Conservation (phyloP, 495 filamentous ascomycete genomes). For the Penicillium pancosmium region DNA sequence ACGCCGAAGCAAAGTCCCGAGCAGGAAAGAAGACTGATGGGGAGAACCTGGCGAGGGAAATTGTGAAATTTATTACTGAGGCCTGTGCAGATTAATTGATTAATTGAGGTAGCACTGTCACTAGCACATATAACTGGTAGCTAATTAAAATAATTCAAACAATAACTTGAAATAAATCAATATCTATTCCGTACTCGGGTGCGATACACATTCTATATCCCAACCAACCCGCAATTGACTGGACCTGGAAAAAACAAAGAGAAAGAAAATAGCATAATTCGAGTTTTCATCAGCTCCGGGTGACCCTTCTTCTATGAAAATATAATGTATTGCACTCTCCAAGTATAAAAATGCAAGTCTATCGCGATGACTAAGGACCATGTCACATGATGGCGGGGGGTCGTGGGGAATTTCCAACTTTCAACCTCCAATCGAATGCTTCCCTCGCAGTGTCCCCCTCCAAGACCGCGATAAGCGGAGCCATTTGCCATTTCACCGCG, state of each 20-base stretch:
- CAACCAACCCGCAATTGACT: no score
- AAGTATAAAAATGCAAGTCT: no score
- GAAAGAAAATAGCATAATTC: no score
- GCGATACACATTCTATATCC: no score
- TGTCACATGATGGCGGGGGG: neutral
- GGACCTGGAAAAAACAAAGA: no score
- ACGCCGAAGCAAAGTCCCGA: slow-evolving; percentile 60
- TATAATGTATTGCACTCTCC: no score
- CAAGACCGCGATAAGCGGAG: slow-evolving; percentile 22
- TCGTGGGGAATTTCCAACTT: neutral
- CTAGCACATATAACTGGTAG: neutral
- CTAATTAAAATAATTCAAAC: neutral
- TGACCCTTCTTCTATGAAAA: no score
- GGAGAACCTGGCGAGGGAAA: slow-evolving; percentile 59
- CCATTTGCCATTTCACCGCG: neutral
- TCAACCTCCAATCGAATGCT: neutral
- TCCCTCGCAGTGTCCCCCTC: neutral
- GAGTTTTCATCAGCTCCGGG: neutral
- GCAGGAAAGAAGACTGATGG: slow-evolving; percentile 72
- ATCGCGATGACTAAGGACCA: no score
- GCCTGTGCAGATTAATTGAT: neutral
- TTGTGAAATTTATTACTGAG: slow-evolving; percentile 70
- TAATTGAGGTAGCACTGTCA: neutral
- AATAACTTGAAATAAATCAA: no score
- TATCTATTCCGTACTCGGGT: no score